Percentiles rank a stretch among this genome's conserved stretches.
phyloP scores from a whole-genome alignment of 2,329 filamentous ascomycete genomes.

The Macroventuria anomochaeta region DNA sequence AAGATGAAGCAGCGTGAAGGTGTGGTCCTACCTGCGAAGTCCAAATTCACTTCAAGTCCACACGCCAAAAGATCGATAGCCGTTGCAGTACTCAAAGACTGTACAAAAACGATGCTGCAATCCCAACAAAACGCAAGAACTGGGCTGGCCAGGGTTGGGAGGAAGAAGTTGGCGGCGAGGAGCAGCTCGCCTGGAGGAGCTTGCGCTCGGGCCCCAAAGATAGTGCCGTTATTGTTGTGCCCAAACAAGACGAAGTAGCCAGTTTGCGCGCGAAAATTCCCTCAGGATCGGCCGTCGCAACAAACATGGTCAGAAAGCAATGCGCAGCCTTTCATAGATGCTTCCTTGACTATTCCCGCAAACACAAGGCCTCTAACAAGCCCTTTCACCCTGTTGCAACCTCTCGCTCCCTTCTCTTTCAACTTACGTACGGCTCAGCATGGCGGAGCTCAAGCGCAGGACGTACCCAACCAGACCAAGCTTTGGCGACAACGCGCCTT shows the following conservation, averaged over 20 bases:
- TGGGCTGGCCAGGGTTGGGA: background rate
- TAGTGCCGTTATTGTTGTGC: conserved; percentile 6
- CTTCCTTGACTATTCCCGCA: background rate
- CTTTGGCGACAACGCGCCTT: conserved; percentile 18
- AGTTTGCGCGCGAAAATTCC: conserved; percentile 5
- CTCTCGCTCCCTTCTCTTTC: background rate
- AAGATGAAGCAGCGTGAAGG: background rate
- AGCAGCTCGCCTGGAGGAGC: conserved; percentile 6
- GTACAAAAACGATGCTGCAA: conserved; percentile 1
- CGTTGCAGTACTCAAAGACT: background rate
- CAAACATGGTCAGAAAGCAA: background rate
- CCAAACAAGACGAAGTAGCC: conserved; percentile 12
- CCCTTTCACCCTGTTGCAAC: background rate
- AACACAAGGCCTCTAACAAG: background rate
- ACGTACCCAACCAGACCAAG: background rate
- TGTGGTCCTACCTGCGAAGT: conserved; percentile 1
- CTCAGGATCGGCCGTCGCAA: background rate
- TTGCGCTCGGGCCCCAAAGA: conserved; percentile 18
- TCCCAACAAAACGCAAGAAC: background rate
- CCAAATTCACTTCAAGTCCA: background rate
- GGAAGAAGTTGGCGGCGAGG: background rate
- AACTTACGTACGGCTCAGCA: background rate
- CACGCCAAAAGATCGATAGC: background rate
- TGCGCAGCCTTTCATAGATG: background rate
- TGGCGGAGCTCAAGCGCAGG: conserved; percentile 1